These are phyloP conservation scores for Alternaria angustiovoidea DNA, from an alignment of 2,329 filamentous ascomycete genomes.

Conservation along the genomic window DNA sequence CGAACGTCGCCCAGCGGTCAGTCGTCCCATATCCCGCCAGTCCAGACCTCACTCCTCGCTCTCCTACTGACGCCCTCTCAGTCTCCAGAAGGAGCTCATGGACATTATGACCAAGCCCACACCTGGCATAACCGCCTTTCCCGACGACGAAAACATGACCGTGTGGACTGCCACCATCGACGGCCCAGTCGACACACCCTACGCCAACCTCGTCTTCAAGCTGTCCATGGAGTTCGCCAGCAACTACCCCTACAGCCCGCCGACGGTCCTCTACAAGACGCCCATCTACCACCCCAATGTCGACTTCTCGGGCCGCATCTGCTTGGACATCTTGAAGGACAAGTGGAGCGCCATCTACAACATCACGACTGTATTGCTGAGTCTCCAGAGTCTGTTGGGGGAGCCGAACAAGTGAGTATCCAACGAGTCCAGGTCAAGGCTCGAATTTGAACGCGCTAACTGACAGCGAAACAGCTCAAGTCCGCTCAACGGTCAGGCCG, in stretches of 20 bases:
- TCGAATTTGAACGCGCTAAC: slow-evolving; percentile 9
- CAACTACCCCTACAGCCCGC: slow-evolving; percentile 92
- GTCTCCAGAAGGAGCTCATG: slow-evolving; percentile 97
- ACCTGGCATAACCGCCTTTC: slow-evolving; percentile 93
- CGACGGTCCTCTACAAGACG: slow-evolving; percentile 95
- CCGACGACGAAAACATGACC: slow-evolving; percentile 83
- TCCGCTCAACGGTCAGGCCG: slow-evolving; percentile 94
- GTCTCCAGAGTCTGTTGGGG: slow-evolving; percentile 91
- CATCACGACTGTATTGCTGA: slow-evolving; percentile 89
- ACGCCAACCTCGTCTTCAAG: slow-evolving; percentile 87
- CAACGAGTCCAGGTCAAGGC: not conserved
- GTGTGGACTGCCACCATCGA: slow-evolving; percentile 94
- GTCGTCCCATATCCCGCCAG: slow-evolving; percentile 1
- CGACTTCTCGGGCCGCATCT: slow-evolving; percentile 96
- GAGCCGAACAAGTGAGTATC: slow-evolving; percentile 93
- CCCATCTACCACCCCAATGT: slow-evolving; percentile 99
- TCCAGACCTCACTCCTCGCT: slow-evolving; percentile 49
- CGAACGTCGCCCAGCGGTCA: slow-evolving; percentile 59
- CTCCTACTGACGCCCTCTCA: slow-evolving; percentile 51
- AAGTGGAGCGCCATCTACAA: slow-evolving; percentile 99
- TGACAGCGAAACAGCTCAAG: slow-evolving; percentile 70
- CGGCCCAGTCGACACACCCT: slow-evolving; percentile 90
- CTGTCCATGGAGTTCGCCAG: slow-evolving; percentile 88
- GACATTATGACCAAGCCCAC: slow-evolving; percentile 96
- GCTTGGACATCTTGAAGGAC: slow-evolving; percentile 97